Evolutionary conservation across 2,329 filamentous ascomycete species (phyloP), one percentile per base, ranked within the genome.

Genomic region (Epicoccum sorghinum): DNA sequence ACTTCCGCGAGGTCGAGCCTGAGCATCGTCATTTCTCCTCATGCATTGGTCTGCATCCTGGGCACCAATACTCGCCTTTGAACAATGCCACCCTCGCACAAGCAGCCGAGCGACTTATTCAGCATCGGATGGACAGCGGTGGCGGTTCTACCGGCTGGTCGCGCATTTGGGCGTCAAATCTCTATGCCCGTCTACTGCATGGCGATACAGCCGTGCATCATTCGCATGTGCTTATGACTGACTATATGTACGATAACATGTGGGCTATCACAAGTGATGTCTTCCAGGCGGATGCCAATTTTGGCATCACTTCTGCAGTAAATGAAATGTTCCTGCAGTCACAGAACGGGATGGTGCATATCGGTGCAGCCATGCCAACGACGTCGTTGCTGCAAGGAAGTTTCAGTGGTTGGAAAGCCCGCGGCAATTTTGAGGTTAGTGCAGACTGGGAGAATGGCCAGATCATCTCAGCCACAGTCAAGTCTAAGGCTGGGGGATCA

Each of bases 1-100:
- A 77, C 27, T 73, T 73, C 27, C 60, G 64, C 9, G 74, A 77
- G 51, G 67, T 73, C 3, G 80, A 82, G 42, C 78, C 77, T 0
- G 80, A 80, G 0, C 80, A 83, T 54, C 75, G 81, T 0, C 82
- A 83, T 44, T 73, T 82, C 4, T 82, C 79, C 0, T 80, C 81
- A 52, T 70, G 83, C 0, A 82, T 78, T 55, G 80, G 75, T 0
- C 71, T 83, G 3, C 78, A 79, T 47, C 81, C 82, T 0, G 79
- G 79, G 0, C 71, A 68, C 5, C 55, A 62, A 3, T 78, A 81
- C n/a, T 71, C 72, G 2, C 71, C 68, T 3, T 59, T 61, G 1
- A 67, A 70, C 4, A 72, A 73, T 1, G 70, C 67, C 9, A 68
- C 61, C 7, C 65, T 76, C 2, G 66, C 71, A 10, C 55, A 60